These are phyloP conservation scores for Starmerella apicola DNA, from an alignment of 805 yeast species.

Conservation along the genomic window DNA sequence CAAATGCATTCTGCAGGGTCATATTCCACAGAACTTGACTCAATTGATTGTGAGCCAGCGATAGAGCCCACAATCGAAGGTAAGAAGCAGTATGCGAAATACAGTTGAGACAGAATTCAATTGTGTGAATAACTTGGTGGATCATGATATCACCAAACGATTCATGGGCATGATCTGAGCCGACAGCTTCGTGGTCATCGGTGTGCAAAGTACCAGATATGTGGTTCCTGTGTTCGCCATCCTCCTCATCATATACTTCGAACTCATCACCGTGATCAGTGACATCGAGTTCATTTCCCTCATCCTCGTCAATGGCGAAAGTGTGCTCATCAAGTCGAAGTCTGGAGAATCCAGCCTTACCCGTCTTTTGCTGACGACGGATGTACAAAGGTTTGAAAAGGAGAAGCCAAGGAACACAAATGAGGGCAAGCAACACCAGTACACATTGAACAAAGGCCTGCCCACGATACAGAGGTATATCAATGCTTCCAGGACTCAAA, in stretches of 20 bases:
- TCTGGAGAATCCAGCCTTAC: constrained; percentile 35
- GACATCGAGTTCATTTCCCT: constrained; percentile 21
- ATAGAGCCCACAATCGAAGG: constrained; percentile 90
- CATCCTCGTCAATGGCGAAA: constrained; percentile 26
- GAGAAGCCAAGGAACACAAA: constrained; percentile 89
- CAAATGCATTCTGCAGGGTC: constrained; percentile 78
- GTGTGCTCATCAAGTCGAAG: constrained; percentile 25
- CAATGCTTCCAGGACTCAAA: constrained; percentile 78
- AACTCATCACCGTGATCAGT: constrained; percentile 27
- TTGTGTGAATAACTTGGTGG: constrained; percentile 94
- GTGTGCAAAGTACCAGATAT: constrained; percentile 20
- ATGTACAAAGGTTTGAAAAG: constrained; percentile 70
- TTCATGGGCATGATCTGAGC: constrained; percentile 47
- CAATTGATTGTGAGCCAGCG: constrained; percentile 92
- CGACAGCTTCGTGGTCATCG: constrained; percentile 42
- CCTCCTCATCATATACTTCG: background rate
- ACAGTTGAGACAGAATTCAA: constrained; percentile 92
- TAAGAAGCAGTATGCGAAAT: constrained; percentile 98
- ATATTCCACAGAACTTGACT: constrained; percentile 92
- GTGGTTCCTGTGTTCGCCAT: background rate
- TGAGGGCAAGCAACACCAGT: constrained; percentile 57
- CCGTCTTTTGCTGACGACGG: constrained; percentile 41
- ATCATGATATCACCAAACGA: constrained; percentile 89
- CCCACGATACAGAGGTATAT: constrained; percentile 65
- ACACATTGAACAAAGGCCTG: constrained; percentile 66